Evolutionary conservation across 2,329 filamentous ascomycete genomes (phyloP).

Genomic region (Alternaria incomplexa): DNA sequence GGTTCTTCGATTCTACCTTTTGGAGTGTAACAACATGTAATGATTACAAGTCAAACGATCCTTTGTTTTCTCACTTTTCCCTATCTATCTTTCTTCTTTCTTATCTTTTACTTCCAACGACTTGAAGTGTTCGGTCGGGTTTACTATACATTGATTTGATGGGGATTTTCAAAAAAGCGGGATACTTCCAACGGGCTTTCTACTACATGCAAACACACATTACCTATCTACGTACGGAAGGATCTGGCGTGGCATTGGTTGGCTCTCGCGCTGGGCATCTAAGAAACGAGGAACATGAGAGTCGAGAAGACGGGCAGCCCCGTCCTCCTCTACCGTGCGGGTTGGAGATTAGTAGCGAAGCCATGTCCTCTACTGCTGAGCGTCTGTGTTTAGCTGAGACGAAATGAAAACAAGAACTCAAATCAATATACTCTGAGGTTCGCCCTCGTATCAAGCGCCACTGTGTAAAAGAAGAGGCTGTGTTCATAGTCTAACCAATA

Average conservation of each 20-base stretch:
- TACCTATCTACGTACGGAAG: not conserved
- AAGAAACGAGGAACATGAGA: not conserved
- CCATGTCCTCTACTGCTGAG: slow-evolving; percentile 1
- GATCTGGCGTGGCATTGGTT: slow-evolving; percentile 1
- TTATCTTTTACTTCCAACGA: slow-evolving; percentile 15
- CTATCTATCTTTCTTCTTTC: slow-evolving; percentile 11
- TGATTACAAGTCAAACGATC: slow-evolving; percentile 23
- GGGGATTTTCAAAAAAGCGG: slow-evolving; percentile 6
- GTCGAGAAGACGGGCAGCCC: slow-evolving; percentile 11
- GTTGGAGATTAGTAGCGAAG: not conserved
- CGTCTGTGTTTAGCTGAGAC: not conserved
- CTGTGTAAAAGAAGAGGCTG: not conserved
- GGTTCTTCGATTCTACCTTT: slow-evolving; percentile 17
- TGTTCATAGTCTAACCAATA: not conserved
- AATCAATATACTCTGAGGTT: not conserved
- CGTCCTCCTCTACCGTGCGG: not conserved
- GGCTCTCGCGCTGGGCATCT: not conserved
- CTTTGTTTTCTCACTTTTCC: slow-evolving; percentile 16
- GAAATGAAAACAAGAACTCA: not conserved
- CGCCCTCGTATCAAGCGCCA: not conserved
- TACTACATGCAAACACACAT: not conserved
- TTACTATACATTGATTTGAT: slow-evolving; percentile 1
- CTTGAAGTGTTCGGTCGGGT: slow-evolving; percentile 25
- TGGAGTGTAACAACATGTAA: slow-evolving; percentile 47
- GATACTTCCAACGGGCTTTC: not conserved